Evolutionary conservation across 495 filamentous ascomycete species (phyloP), one percentile per base, ranked within the genome.

Genomic region (Neurospora sp.): DNA sequence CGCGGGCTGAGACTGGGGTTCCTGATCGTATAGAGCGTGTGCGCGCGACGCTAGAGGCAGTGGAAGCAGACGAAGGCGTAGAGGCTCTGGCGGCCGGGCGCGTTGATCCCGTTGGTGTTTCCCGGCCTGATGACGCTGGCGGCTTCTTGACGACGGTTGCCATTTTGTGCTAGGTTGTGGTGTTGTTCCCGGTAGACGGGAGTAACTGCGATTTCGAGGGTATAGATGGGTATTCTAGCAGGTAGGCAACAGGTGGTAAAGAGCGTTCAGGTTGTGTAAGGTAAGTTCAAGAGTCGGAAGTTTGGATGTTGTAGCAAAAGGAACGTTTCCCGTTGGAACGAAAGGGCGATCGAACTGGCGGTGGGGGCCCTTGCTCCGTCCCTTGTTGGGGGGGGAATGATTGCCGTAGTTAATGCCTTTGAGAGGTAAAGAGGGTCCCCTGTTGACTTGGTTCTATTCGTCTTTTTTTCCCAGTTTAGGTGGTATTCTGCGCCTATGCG

Each of bases 1-100:
- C 89, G 76, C 91, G 89, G 71, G 91, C 91, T 69, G 91, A 92
- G 16, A 92, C 87, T 35, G 90, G 90, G 4, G 89, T 88, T 39
- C 83, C 81, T n/a, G 82, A 79, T 72, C 87, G 84, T 46, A 83
- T 79, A n/a, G 87, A 87, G 71, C 87, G 84, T 40, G 79, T 86
- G 66, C 87, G 80, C 66, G 84, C 79, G 10, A 86, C 76, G 71
- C 79, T 81, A 54, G 74, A 72, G 66, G 81, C 73, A 20, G 76
- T 73, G 40, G 76, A 72, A 39, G 77, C 72, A 66, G 80, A 80
- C 42, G 84, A 79, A 46, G 83, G 80, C 38, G 84, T 84, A 14
- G 82, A 77, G 16, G 82, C 80, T 71, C 81, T 80, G 71, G 78
- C 39, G 31, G 72, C 71, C 62, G 78, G 81, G 69, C 78, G 77